Evolutionary conservation across 108 stramenopile genomes (phyloP).

Genomic region (Nitzschia sp.): DNA sequence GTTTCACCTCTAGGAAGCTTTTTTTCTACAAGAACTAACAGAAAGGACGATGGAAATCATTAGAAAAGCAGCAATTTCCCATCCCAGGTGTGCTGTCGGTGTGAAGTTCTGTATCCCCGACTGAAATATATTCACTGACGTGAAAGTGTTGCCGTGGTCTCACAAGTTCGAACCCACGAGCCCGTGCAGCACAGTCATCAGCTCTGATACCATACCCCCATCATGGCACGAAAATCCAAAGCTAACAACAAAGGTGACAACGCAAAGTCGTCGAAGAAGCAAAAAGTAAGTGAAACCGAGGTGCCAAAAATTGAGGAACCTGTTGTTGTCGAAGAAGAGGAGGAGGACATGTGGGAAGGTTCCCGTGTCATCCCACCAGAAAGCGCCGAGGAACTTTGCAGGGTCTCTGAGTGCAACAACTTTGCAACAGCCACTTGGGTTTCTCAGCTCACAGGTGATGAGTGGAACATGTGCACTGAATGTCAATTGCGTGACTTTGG

Average conservation of each 20-base stretch:
- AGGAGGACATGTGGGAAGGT: slow-evolving; percentile 58
- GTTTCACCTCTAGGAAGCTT: too few relatives aligned
- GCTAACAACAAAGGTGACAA: slow-evolving; percentile 8
- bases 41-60: too few relatives aligned
- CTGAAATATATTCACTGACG: too few relatives aligned
- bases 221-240: slow-evolving; percentile 16
- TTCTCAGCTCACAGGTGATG: slow-evolving; percentile 45
- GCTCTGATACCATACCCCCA: neutral
- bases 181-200: too few relatives aligned
- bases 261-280: slow-evolving; percentile 23
- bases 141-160: too few relatives aligned
- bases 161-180: too few relatives aligned
- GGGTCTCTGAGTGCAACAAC: slow-evolving; percentile 36
- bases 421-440: slow-evolving; percentile 48
- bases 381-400: slow-evolving; percentile 29
- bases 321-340: slow-evolving; percentile 27
- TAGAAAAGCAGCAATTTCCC: too few relatives aligned
- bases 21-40: too few relatives aligned
- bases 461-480: slow-evolving; percentile 62
- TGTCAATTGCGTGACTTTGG: slow-evolving; percentile 54
- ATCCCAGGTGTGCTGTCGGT: too few relatives aligned
- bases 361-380: slow-evolving; percentile 35
- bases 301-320: slow-evolving; percentile 1
- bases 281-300: slow-evolving; percentile 21
- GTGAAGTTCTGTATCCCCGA: too few relatives aligned